Conservation (phyloP, 257 asterid species). For the Fraxinus quadrangulata region DNA sequence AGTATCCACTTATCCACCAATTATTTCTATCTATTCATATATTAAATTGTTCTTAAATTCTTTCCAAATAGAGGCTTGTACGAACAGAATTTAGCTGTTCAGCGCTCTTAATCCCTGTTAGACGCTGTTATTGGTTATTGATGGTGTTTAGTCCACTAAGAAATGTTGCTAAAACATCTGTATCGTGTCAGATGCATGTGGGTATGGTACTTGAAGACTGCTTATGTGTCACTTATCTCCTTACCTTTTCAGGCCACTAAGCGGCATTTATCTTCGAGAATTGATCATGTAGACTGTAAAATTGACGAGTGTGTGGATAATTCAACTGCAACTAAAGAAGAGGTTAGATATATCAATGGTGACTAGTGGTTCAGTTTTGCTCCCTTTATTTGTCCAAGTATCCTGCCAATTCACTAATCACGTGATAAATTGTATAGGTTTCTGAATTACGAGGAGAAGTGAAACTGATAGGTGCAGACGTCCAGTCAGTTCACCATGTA, state of each 20-base stretch:
- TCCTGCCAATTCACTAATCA: conserved; percentile 20
- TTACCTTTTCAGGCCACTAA: conserved; percentile 64
- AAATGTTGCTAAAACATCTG: not conserved
- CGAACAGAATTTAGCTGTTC: not conserved
- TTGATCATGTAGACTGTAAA: conserved; percentile 71
- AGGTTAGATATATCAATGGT: conserved; percentile 50
- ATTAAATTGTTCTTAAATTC: no score
- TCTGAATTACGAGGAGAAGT: conserved; percentile 63
- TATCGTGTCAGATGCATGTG: not conserved
- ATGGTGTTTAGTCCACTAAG: not conserved
- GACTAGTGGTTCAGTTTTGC: not conserved
- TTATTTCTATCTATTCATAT: no score
- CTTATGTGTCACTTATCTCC: conserved; percentile 6
- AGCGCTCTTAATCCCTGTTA: not conserved
- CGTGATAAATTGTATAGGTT: conserved; percentile 47
- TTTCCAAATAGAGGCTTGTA: not conserved
- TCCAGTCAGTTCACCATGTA: conserved; percentile 65
- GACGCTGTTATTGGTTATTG: not conserved
- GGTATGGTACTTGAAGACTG: conserved; percentile 20
- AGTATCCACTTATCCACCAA: no score
- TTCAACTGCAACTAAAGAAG: conserved; percentile 62
- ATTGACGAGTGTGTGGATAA: conserved; percentile 68
- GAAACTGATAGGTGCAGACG: conserved; percentile 53
- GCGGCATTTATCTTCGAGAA: conserved; percentile 65
- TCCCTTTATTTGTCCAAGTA: conserved; percentile 10